Percentiles rank a stretch among this genome's conserved stretches.
These are phyloP conservation scores for Phytophthora quininea DNA, from an alignment of 352 stramenopile genomes.

Conservation along the genomic window DNA sequence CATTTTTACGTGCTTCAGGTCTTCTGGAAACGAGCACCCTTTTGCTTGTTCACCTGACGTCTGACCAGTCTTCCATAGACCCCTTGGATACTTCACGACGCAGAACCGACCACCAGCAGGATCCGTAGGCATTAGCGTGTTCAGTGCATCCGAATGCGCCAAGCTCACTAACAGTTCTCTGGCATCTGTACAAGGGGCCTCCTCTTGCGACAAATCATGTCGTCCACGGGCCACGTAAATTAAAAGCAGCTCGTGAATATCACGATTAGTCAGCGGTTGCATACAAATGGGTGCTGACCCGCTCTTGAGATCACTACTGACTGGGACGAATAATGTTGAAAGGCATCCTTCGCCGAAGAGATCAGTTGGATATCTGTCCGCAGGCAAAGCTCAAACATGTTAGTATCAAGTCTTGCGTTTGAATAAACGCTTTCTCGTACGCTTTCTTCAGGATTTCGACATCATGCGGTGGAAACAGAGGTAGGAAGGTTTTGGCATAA, in stretches of 20 bases:
- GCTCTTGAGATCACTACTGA: not conserved
- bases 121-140: constrained; percentile 5
- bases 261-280: constrained; percentile 24
- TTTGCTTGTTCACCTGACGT: not conserved
- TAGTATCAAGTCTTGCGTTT: not conserved
- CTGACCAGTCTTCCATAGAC: constrained; percentile 22
- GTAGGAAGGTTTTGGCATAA: constrained; percentile 34
- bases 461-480: constrained; percentile 24
- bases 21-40: constrained; percentile 2
- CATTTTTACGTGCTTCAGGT: constrained; percentile 18
- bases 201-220: not conserved
- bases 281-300: constrained; percentile 13
- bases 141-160: constrained; percentile 39
- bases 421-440: constrained; percentile 21
- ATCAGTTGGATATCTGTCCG: constrained; percentile 37
- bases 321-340: constrained; percentile 41
- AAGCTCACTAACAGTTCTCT: constrained; percentile 31
- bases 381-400: constrained; percentile 4
- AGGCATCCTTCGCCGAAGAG: constrained; percentile 36
- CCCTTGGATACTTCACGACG: constrained; percentile 36
- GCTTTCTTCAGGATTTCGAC: constrained; percentile 32
- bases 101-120: constrained; percentile 12
- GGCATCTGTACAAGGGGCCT: not conserved
- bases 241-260: constrained; percentile 47
- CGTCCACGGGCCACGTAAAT: constrained; percentile 36